A percentile compares a stretch with the other conserved stretches of the same genome.
phyloP scores from a whole-genome alignment of 805 yeast species.

The Saturnispora sanitii region DNA sequence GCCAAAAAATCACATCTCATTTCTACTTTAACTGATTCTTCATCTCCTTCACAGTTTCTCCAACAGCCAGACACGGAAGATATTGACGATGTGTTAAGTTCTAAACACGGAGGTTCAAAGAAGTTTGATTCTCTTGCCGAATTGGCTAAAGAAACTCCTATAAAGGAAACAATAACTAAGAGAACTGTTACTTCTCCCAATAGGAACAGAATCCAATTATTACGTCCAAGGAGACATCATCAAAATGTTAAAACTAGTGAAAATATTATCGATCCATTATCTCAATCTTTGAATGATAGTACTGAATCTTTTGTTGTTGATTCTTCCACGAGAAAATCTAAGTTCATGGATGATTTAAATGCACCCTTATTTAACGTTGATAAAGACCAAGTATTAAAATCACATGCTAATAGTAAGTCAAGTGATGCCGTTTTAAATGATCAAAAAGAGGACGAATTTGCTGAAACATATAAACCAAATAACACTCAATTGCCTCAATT shows the following conservation, averaged over 20 bases:
- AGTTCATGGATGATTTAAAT: constrained; percentile 26
- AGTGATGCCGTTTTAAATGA: not conserved
- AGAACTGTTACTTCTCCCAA: constrained; percentile 28
- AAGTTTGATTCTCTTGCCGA: constrained; percentile 1
- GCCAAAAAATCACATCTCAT: not conserved
- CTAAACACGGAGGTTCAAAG: not conserved
- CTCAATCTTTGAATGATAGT: not conserved
- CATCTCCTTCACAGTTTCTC: not conserved
- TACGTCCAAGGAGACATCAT: constrained; percentile 35
- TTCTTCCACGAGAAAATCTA: constrained; percentile 18
- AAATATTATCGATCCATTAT: constrained; percentile 22
- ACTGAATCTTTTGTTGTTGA: too few species aligned
- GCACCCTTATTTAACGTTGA: constrained; percentile 45
- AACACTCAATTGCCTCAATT: constrained; percentile 29
- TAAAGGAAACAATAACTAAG: constrained; percentile 4
- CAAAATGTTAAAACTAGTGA: not conserved
- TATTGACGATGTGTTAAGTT: constrained; percentile 2
- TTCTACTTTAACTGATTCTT: not conserved
- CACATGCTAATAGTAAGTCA: not conserved
- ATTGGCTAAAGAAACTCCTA: not conserved
- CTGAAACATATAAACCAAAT: not conserved
- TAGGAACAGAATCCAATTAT: constrained; percentile 30
- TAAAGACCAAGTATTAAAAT: constrained; percentile 3
- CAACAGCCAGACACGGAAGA: constrained; percentile 2
- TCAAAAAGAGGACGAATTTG: not conserved